Evolutionary conservation across 176 grass and related monocot genomes (phyloP).

Genomic region (Musa acuminata): DNA sequence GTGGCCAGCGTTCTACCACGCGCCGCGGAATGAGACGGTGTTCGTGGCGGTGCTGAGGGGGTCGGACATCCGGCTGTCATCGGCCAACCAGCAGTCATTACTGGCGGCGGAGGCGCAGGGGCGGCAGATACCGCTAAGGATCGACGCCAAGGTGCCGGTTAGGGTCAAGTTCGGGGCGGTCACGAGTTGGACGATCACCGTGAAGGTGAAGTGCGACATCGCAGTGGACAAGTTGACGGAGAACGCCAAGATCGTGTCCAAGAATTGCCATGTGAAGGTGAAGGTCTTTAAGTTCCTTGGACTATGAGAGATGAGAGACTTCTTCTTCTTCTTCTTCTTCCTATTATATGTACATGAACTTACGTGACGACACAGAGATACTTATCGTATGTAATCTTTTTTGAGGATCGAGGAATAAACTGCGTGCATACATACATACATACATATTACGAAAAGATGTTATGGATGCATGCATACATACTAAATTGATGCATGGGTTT

Average conservation of each 20-base stretch:
- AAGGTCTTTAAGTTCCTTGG: constrained; percentile 44
- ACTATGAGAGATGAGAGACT: constrained; percentile 20
- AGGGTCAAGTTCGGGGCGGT: constrained; percentile 40
- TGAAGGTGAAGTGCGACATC: constrained; percentile 55
- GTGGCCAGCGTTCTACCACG: constrained; percentile 66
- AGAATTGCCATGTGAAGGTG: constrained; percentile 27
- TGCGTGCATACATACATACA: neutral
- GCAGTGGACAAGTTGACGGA: constrained; percentile 42
- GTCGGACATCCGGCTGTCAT: constrained; percentile 20
- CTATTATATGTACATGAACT: neutral
- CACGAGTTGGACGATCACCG: constrained; percentile 56
- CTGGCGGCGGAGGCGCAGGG: constrained; percentile 11
- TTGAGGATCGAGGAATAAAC: neutral
- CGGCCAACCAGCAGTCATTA: constrained; percentile 6
- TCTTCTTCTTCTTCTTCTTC: no score
- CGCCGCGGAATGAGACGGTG: constrained; percentile 53
- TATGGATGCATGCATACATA: neutral
- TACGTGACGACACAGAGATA: neutral
- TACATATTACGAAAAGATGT: neutral
- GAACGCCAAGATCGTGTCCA: constrained; percentile 20
- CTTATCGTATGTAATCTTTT: neutral
- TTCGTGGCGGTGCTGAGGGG: constrained; percentile 25
- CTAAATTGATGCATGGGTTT: no score
- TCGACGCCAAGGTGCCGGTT: constrained; percentile 36
- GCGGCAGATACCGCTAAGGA: constrained; percentile 38